Evolutionary conservation across 306 rosid genomes (phyloP).

Genomic region (Acacia melanoxylon): DNA sequence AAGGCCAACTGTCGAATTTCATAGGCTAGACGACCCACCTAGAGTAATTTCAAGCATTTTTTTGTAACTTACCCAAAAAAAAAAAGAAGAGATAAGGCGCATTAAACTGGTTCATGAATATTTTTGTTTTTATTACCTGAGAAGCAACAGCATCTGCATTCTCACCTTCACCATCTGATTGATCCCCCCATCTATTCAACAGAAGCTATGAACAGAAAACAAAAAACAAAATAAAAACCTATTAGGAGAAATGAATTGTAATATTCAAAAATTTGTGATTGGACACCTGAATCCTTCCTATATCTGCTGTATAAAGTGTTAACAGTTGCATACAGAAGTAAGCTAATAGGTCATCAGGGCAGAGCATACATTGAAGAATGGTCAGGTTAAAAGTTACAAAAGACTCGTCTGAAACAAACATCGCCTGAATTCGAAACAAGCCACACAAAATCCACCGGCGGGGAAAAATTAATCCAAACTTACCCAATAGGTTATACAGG

Average conservation of each 20-base stretch:
- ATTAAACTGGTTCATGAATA: constrained; percentile 7
- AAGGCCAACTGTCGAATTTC: constrained; percentile 59
- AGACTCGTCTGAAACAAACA: constrained; percentile 13
- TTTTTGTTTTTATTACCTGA: constrained; percentile 51
- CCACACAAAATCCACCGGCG: background rate
- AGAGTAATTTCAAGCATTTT: constrained; percentile 24
- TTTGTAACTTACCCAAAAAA: background rate
- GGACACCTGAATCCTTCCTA: background rate
- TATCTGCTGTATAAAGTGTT: background rate
- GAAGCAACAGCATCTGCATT: constrained; percentile 66
- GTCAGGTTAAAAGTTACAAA: background rate
- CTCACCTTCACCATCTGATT: constrained; percentile 57
- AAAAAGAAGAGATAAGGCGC: background rate
- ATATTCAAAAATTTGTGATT: background rate
- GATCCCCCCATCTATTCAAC: constrained; percentile 71
- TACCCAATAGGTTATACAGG: background rate
- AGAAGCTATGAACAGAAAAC: constrained; percentile 44
- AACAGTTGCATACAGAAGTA: background rate
- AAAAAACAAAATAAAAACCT: background rate
- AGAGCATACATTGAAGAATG: background rate
- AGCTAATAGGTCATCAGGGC: too few species aligned
- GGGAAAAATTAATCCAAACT: background rate
- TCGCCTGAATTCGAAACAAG: background rate
- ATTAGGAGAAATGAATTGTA: background rate
- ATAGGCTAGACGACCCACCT: constrained; percentile 76